Base-by-base conservation (phyloP, 2,329 filamentous ascomycete genomes). In the Cladosporium sp. region DNA sequence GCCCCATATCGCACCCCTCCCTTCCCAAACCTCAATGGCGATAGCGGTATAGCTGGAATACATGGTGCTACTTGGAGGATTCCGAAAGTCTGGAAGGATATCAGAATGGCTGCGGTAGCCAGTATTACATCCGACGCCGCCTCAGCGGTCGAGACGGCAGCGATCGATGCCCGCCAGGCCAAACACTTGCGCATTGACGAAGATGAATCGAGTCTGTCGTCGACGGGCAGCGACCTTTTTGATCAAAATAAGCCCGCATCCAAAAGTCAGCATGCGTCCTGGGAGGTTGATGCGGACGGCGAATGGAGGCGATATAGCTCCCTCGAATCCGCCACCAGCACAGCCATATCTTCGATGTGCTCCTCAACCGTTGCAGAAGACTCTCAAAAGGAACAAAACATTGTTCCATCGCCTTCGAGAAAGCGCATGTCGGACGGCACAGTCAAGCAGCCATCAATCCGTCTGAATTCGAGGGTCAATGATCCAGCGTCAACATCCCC, bases 261-360 rank as follows among this genome's bases (percentile, higher is more conserved):
- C 11, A 54, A 59, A 32, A 14, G 14, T 37, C 48, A 50, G 14
- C 42, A 50, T 34, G 48, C 18, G 5, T 9, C 14, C 28, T 50
- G 48, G 48, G 48, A 50, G 14, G 40, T 50, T 40, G 62, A 63
- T 57, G 55, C 54, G 43, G 58, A 64, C 58, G 64, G 63, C 43
- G 61, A 58, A 52, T 66, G 64, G 65, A 57, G 54, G 46, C 62
- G 63, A 61, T 61, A 62, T 60, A 61, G 63, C 56, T 65, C 65
- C 14, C 60, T 59, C 34, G 65, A 65, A 40, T 65, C 65, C 40
- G 62, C 63, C 52, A 61, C 63, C 31, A 66, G 65, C 56, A 67
- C 65, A 13, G 63, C 58, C 41, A 61, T 67, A 34, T 63, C 65
- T 31, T 67, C 65, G n/a, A 59, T 67, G 50, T 59, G 56, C 44